Conservation (phyloP, 1,139 yeast species). For the Debaryomyces nepalensis region DNA sequence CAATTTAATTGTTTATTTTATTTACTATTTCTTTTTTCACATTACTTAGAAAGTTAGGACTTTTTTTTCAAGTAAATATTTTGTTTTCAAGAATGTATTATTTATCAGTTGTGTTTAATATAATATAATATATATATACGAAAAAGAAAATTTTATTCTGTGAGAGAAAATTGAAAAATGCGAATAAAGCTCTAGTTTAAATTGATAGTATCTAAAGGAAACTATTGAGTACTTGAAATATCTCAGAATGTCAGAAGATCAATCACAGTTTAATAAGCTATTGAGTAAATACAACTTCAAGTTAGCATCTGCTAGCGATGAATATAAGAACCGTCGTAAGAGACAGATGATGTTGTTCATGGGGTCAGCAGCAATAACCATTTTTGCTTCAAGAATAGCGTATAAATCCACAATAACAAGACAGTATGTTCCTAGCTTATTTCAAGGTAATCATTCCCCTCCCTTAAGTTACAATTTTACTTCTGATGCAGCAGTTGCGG, state of each 20-base stretch:
- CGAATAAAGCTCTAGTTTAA: neutral
- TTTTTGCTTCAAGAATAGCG: conserved; percentile 74
- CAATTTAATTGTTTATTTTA: conserved; percentile 5
- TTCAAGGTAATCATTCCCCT: conserved; percentile 85
- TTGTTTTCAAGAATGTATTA: conserved; percentile 9
- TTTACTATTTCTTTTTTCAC: conserved; percentile 1
- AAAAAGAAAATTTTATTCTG: conserved; percentile 6
- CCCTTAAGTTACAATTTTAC: conserved; percentile 76
- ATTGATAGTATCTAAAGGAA: neutral
- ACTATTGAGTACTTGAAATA: neutral
- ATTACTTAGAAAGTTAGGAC: conserved; percentile 3
- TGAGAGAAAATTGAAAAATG: neutral
- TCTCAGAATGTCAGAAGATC: conserved; percentile 4
- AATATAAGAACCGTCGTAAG: conserved; percentile 61
- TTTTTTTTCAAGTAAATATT: neutral
- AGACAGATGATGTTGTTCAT: conserved; percentile 74
- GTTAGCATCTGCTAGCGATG: conserved; percentile 43
- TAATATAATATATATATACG: neutral
- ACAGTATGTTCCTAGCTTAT: conserved; percentile 76
- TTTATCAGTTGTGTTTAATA: conserved; percentile 10
- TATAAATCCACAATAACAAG: conserved; percentile 74
- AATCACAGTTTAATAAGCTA: conserved; percentile 3
- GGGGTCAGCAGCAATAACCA: conserved; percentile 72
- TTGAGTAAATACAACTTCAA: conserved; percentile 29
- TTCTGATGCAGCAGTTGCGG: conserved; percentile 86